Evolutionary conservation across 2,329 filamentous ascomycete species (phyloP).

Genomic region (Trichoderma sp.): DNA sequence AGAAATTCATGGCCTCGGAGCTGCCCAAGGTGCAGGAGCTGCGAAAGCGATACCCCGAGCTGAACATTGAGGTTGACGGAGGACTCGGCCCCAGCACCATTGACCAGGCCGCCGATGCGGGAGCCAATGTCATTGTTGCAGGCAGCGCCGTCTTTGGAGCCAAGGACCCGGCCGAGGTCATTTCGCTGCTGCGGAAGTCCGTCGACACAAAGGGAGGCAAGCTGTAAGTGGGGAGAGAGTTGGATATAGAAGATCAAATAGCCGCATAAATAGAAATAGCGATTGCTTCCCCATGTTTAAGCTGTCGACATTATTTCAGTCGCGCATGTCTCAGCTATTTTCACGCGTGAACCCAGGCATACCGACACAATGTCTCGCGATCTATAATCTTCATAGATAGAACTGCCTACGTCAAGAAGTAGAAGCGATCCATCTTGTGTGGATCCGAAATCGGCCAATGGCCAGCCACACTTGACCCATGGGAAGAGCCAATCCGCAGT

Average conservation of each 20-base stretch:
- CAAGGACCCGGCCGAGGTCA: conserved; percentile 81
- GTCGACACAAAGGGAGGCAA: conserved; percentile 61
- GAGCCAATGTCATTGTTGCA: conserved; percentile 96
- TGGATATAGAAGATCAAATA: not conserved
- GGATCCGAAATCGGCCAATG: conserved; percentile 20
- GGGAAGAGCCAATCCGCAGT: not conserved
- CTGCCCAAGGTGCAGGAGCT: conserved; percentile 89
- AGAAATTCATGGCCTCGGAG: conserved; percentile 97
- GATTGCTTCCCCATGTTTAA: not conserved
- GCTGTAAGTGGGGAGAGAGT: conserved; percentile 28
- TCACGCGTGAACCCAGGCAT: too few relatives aligned
- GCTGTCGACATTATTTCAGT: not conserved
- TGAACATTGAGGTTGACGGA: conserved; percentile 97
- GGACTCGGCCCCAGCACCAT: conserved; percentile 86
- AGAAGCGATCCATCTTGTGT: too few relatives aligned
- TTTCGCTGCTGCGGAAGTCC: conserved; percentile 72
- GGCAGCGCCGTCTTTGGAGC: conserved; percentile 95
- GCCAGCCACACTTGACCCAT: not conserved
- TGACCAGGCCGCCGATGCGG: conserved; percentile 89
- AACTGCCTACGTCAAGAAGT: not conserved
- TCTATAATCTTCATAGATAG: not conserved
- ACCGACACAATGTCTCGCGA: not conserved
- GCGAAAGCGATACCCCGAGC: conserved; percentile 77
- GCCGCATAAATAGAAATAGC: not conserved
- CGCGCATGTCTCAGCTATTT: not conserved